Evolutionary conservation across 129 eudicot genomes (phyloP).

Genomic region (Centella asiatica): DNA sequence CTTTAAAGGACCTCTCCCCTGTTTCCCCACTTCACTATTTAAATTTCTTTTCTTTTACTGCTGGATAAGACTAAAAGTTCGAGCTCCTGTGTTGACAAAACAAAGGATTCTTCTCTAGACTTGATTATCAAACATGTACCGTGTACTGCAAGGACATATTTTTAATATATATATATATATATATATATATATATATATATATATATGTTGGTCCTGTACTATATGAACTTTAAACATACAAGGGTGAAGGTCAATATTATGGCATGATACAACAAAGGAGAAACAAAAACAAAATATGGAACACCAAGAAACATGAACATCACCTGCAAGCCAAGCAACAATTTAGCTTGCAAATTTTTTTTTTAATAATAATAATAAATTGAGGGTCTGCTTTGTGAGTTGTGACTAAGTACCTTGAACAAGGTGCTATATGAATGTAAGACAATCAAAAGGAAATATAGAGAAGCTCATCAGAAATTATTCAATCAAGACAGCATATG

Average conservation of each 20-base stretch:
- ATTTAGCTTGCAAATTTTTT: background rate
- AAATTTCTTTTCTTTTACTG: background rate
- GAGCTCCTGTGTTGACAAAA: no score
- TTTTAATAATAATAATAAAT: no score
- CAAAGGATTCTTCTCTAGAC: no score
- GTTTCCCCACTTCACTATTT: background rate
- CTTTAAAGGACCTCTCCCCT: background rate
- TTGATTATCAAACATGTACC: no score
- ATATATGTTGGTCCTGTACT: background rate
- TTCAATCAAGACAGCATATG: background rate
- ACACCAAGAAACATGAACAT: background rate
- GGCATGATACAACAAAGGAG: background rate
- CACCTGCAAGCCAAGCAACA: background rate
- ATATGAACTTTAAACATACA: background rate
- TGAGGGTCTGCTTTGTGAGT: no score
- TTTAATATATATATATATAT: no score
- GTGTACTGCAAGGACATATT: no score
- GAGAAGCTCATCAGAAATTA: background rate
- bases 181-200: no score
- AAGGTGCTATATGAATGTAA: background rate
- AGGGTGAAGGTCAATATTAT: background rate
- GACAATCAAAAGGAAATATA: background rate
- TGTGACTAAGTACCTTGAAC: no score
- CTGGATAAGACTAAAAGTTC: background rate
- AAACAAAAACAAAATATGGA: background rate